Conservation (phyloP, 805 yeast species). For the Barnettozyma salicaria region DNA sequence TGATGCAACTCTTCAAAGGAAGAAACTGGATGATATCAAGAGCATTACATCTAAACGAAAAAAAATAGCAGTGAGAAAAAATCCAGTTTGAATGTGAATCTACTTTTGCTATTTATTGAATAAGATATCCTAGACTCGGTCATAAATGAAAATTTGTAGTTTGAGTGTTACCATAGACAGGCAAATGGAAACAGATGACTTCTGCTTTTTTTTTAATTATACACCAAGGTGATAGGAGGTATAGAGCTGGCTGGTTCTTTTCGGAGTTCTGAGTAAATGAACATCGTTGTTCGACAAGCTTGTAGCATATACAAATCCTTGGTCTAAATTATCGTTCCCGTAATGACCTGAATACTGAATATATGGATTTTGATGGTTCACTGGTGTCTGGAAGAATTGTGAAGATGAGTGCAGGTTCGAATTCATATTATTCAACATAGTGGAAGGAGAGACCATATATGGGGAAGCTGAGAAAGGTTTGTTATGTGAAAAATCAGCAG, state of each 20-base stretch:
- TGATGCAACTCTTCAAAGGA: constrained; percentile 34
- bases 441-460: constrained; percentile 7
- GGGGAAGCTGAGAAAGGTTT: background rate
- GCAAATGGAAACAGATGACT: no score
- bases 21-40: constrained; percentile 46
- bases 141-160: no score
- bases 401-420: background rate
- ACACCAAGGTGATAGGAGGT: background rate
- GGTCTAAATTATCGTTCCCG: no score
- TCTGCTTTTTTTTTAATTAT: no score
- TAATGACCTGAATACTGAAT: constrained; percentile 6
- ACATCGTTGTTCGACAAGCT: background rate
- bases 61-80: constrained; percentile 30
- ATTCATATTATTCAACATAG: no score
- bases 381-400: background rate
- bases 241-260: no score
- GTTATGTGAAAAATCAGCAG: no score
- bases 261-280: constrained; percentile 14
- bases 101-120: no score
- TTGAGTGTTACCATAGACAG: no score
- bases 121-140: no score
- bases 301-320: no score
- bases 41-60: constrained; percentile 37
- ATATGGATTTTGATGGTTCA: constrained; percentile 5
- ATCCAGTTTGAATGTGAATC: background rate